Conservation (phyloP, 306 rosid species). For the Glycyrrhiza uralensis region DNA sequence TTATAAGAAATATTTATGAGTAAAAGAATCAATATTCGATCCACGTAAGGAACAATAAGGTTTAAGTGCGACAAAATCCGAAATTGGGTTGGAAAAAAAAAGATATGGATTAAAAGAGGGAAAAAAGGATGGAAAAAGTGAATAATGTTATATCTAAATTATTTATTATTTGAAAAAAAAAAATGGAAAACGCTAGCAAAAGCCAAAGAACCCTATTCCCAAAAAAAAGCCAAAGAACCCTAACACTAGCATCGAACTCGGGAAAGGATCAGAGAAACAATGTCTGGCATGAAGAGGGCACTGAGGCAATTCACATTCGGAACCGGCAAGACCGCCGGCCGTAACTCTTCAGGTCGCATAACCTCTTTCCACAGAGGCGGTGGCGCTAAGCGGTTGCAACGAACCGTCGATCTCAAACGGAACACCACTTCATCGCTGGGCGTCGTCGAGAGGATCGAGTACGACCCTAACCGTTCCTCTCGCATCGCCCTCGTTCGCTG, state of each 20-base stretch:
- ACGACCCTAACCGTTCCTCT: slow-evolving; percentile 54
- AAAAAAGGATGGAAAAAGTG: too few species aligned
- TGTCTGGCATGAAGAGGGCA: slow-evolving; percentile 36
- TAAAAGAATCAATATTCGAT: too few species aligned
- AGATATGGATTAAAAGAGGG: too few species aligned
- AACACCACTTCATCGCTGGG: slow-evolving; percentile 38
- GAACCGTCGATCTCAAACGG: slow-evolving; percentile 45
- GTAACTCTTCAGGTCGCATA: slow-evolving; percentile 34
- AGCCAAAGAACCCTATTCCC: too few species aligned
- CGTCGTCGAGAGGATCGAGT: slow-evolving; percentile 45
- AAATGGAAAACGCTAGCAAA: too few species aligned
- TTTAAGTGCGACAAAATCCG: too few species aligned
- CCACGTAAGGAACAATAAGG: too few species aligned
- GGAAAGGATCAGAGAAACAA: neutral
- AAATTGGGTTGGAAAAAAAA: too few species aligned
- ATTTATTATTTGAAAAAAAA: too few species aligned
- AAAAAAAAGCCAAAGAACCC: too few species aligned
- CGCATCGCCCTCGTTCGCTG: slow-evolving; percentile 51
- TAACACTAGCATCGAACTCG: neutral
- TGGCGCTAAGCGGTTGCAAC: slow-evolving; percentile 42
- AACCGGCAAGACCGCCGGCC: slow-evolving; percentile 32
- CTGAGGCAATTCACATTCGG: slow-evolving; percentile 35
- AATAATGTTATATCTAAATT: too few species aligned
- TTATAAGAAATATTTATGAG: too few species aligned
- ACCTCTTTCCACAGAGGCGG: slow-evolving; percentile 42